Evolutionary conservation across 345 rosid species (phyloP), one percentile per base, ranked within the genome.

Genomic region (Clarkia xantiana): DNA sequence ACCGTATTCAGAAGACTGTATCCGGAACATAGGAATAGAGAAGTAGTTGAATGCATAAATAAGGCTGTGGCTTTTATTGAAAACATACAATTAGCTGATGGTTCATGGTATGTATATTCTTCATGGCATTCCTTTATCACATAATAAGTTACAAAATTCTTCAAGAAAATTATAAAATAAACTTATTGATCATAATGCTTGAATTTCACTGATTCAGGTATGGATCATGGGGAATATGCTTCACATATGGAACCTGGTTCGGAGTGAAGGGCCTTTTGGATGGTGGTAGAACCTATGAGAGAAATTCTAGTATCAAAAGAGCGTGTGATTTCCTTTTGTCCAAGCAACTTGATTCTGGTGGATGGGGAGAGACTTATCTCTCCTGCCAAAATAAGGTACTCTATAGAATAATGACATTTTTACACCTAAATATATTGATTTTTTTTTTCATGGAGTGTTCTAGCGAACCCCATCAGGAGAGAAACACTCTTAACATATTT

Each of bases 241-340:
- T 29, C 36, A 29, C 36, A 29, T 29, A 29, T 29, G 36, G 36
- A 29, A 72, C 69, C 10, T 88, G 94, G 96, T 87, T 84, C 60
- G 94, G 88, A 52, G 67, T 88, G 52, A 77, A 69, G 51, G 91
- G 88, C 16, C 68, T 91, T 60, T 77, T 75, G 43, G 94, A 93
- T 60, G 84, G 71, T 11, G 95, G 98, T 57, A 86, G 68, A 67
- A 76, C 62, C 66, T 72, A 66, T 57, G 54, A 59, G 47, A 78
- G 66, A 72, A 76, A 76, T 56, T 60, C 80, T 47, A 57, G 69
- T 59, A 66, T 86, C 34, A 74, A 76, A 17, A 86, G 75, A 73
- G 96, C 95, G 57, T 86, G 93, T 53, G 75, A 84, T 39, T 86
- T 86, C 75, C 76, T 86, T 57, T 55, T 86, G 61, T 86, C 95